Percentiles rank a stretch among this genome's conserved stretches.
Conservation (phyloP, 345 rosid species). For the Gossypium longicalyx region DNA sequence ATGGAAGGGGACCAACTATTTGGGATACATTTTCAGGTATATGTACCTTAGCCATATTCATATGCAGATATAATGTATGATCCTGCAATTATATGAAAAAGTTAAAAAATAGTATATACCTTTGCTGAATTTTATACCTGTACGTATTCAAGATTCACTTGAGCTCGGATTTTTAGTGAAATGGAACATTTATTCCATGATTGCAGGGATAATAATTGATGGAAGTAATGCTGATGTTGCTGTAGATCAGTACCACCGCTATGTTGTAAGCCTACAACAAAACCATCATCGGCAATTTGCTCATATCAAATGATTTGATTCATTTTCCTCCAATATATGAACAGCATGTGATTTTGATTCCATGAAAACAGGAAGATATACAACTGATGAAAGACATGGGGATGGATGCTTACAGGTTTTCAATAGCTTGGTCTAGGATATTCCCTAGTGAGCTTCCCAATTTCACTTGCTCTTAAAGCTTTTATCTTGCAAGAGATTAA, state of each 20-base stretch:
- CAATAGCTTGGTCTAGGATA: constrained; percentile 88
- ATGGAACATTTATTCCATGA: neutral
- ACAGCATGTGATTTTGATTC: neutral
- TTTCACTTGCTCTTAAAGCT: neutral
- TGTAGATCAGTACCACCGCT: constrained; percentile 83
- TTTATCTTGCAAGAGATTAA: neutral
- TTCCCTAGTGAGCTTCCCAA: constrained; percentile 57
- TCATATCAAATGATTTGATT: neutral
- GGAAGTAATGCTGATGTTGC: constrained; percentile 81
- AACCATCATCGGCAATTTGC: neutral
- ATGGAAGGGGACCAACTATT: constrained; percentile 69
- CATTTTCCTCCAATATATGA: neutral
- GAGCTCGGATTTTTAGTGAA: too few relatives aligned
- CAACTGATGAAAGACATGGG: constrained; percentile 94
- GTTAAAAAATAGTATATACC: too few relatives aligned
- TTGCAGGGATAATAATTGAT: constrained; percentile 54
- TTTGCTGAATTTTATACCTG: too few relatives aligned
- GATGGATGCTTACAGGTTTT: constrained; percentile 89
- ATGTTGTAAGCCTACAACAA: constrained; percentile 34
- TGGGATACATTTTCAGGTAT: constrained; percentile 82
- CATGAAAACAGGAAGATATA: constrained; percentile 64
- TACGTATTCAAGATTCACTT: too few relatives aligned
- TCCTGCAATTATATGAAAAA: neutral
- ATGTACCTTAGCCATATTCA: neutral
- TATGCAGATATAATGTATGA: neutral